A percentile compares a stretch with the other conserved stretches of the same genome.
These are phyloP conservation scores for Dictyostelium discoideum DNA, from an alignment of 78 protist genomes.

Conservation along the genomic window DNA sequence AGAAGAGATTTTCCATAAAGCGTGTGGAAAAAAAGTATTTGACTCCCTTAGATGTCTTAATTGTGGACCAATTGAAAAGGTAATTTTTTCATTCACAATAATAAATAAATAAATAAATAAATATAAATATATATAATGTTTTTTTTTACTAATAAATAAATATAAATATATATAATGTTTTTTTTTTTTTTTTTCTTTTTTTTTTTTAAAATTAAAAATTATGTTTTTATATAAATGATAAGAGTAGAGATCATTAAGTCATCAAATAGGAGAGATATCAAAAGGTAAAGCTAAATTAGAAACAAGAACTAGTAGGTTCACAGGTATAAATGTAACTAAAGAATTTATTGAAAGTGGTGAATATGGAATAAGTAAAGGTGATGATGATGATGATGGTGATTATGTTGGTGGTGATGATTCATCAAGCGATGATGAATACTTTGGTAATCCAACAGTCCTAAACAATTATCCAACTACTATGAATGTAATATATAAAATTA, in stretches of 20 bases:
- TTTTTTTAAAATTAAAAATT: not conserved
- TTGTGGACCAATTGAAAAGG: not conserved
- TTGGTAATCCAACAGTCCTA: not conserved
- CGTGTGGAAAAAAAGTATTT: not conserved
- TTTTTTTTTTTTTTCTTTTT: conserved; percentile 11
- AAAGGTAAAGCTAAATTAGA: not conserved
- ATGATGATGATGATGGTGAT: not conserved
- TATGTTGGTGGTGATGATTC: not conserved
- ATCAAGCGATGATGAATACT: not conserved
- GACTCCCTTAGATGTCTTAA: not conserved
- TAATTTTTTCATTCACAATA: not conserved
- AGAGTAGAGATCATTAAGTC: not conserved
- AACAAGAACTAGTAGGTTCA: not conserved
- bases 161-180: not conserved
- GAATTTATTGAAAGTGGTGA: not conserved
- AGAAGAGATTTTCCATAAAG: not conserved
- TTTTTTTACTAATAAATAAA: not conserved
- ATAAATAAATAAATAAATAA: too few species aligned
- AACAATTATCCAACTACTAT: not conserved
- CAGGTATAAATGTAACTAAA: not conserved
- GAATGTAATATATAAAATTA: not conserved
- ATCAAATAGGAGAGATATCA: not conserved
- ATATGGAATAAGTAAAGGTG: not conserved
- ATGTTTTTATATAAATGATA: not conserved
- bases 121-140: too few species aligned